A percentile compares a stretch with the other conserved stretches of the same genome.
Conservation (phyloP, 108 stramenopile species). For the Nitzschia sp. region DNA sequence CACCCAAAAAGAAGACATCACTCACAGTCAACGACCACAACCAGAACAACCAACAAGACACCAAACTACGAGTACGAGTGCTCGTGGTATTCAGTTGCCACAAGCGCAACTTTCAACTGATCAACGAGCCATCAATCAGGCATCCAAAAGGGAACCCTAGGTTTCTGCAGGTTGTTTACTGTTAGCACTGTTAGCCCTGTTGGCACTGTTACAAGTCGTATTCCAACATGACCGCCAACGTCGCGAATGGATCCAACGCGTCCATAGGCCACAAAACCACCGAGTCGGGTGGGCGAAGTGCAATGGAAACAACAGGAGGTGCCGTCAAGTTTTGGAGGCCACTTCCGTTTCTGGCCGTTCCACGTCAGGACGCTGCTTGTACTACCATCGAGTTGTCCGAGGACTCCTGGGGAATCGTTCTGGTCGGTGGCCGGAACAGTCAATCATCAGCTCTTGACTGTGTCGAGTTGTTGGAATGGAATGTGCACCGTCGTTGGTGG, state of each 20-base stretch:
- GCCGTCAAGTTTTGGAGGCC: constrained; percentile 10
- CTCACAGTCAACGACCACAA: no score
- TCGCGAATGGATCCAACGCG: background rate
- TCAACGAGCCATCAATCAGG: no score
- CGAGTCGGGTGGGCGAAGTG: background rate
- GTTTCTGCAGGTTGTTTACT: no score
- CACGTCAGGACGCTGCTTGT: constrained; percentile 5
- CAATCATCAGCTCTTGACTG: background rate
- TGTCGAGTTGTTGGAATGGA: constrained; percentile 19
- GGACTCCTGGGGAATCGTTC: background rate
- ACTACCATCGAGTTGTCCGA: background rate
- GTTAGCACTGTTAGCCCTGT: no score
- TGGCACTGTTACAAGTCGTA: no score
- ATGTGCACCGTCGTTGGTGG: constrained; percentile 13
- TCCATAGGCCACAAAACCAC: background rate
- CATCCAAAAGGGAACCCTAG: no score
- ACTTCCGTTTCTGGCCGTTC: background rate
- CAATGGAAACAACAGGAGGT: background rate
- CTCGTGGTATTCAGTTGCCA: no score
- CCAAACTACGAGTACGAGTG: no score
- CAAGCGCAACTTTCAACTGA: no score
- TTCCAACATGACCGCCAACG: background rate
- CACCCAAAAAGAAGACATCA: no score
- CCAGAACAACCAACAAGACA: no score
- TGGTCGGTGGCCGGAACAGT: constrained; percentile 8